Percentiles rank a stretch among this genome's conserved stretches.
Conservation (phyloP, 192 early-diverging fungal species). For the Rhizoclosmatium globosum region DNA sequence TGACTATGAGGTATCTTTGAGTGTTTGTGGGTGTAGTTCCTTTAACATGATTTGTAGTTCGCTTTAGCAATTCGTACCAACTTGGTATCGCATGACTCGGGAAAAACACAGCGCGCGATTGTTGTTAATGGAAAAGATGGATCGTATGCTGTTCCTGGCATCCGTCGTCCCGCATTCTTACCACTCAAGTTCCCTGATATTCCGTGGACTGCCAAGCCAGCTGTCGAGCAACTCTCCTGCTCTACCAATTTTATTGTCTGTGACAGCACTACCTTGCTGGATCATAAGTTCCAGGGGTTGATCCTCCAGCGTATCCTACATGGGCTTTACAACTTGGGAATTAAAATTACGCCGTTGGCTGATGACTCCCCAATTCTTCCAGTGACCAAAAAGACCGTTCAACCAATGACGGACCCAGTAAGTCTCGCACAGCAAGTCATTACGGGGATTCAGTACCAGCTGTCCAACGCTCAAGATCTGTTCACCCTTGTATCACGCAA, state of each 20-base stretch:
- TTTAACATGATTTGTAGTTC: too few species aligned
- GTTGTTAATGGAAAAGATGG: neutral
- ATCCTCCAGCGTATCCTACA: slow-evolving; percentile 13
- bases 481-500: slow-evolving; percentile 26
- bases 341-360: neutral
- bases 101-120: slow-evolving; percentile 19
- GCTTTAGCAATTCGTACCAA: slow-evolving; percentile 27
- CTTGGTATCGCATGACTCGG: slow-evolving; percentile 35
- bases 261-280: slow-evolving; percentile 11
- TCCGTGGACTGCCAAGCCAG: neutral
- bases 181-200: slow-evolving; percentile 36
- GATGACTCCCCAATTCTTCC: slow-evolving; percentile 5
- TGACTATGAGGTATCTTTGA: slow-evolving; percentile 5
- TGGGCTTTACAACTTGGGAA: slow-evolving; percentile 24
- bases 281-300: neutral
- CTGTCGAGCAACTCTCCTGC: slow-evolving; percentile 17
- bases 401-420: neutral
- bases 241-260: slow-evolving; percentile 37
- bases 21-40: too few species aligned
- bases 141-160: slow-evolving; percentile 17
- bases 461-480: slow-evolving; percentile 38
- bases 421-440: slow-evolving; percentile 35
- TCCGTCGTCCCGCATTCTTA: slow-evolving; percentile 29
- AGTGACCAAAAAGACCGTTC: slow-evolving; percentile 1
- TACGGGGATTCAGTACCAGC: slow-evolving; percentile 32